Percentiles rank a stretch among this genome's conserved stretches.
These are phyloP conservation scores for Mesembryanthemum crystallinum DNA, from an alignment of 148 eudicot species.

Conservation along the genomic window DNA sequence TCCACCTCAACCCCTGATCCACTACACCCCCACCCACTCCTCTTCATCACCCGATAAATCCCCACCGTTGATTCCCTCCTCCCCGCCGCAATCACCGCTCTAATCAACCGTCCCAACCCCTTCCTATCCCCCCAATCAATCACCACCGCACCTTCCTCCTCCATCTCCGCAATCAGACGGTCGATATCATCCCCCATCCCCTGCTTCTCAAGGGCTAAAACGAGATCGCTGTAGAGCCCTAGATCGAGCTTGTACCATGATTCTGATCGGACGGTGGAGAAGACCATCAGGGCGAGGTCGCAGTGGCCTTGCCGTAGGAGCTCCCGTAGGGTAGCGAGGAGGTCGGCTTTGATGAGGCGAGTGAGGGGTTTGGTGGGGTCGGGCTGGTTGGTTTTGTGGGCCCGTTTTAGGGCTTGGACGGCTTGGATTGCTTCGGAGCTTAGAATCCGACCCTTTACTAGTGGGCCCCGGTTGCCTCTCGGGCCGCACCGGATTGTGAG, in stretches of 20 bases:
- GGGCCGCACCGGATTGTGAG: slow-evolving; percentile 56
- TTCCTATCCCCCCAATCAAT: slow-evolving; percentile 47
- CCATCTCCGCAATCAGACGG: slow-evolving; percentile 39
- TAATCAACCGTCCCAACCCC: slow-evolving; percentile 57
- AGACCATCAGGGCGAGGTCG: slow-evolving; percentile 52
- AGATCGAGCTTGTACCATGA: slow-evolving; percentile 49
- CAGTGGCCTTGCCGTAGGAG: slow-evolving; percentile 70
- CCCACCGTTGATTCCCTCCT: slow-evolving; percentile 57
- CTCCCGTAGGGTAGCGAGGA: slow-evolving; percentile 66
- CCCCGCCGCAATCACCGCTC: slow-evolving; percentile 50
- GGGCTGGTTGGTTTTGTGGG: slow-evolving; percentile 27
- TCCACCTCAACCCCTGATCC: slow-evolving; percentile 45
- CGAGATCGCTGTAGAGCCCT: slow-evolving; percentile 43
- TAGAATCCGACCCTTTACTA: slow-evolving; percentile 66
- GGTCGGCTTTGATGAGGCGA: slow-evolving; percentile 77
- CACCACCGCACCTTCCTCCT: slow-evolving; percentile 26
- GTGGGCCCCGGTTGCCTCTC: slow-evolving; percentile 66
- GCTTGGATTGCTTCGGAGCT: slow-evolving; percentile 84
- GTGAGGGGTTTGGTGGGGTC: slow-evolving; percentile 32
- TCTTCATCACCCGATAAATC: slow-evolving; percentile 78
- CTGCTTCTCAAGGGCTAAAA: slow-evolving; percentile 36
- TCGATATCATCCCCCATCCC: slow-evolving; percentile 48
- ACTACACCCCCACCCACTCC: slow-evolving; percentile 52
- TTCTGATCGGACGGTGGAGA: slow-evolving; percentile 58
- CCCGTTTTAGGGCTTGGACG: slow-evolving; percentile 83